Base-by-base conservation (phyloP, 208 protist genomes). In the Crithidia brevicula region DNA sequence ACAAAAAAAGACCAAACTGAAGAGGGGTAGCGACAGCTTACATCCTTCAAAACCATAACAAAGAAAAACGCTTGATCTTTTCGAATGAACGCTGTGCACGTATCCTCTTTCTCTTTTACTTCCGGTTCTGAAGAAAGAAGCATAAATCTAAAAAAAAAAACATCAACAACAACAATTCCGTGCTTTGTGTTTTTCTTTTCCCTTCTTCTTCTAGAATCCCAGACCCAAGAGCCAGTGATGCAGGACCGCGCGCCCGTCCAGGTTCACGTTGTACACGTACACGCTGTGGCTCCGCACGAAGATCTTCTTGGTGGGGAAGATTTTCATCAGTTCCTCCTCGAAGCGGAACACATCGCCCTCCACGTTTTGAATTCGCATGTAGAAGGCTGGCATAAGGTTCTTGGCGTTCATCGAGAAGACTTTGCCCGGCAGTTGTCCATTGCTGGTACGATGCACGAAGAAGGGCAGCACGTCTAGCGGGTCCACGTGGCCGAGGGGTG, bases 321-420 rank as follows among this genome's bases (percentile, higher is more conserved):
- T 91, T 63, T 96, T 96, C 75, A 96, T 79, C 30, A 96, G 72
- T 77, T 96, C 91, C 68, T 96, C 91, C 68, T 94, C 88, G 54
- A 93, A 91, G 34, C 88, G 82, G 54, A 93, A 94, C 2, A 88
- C 9, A 49, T 96, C 86, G 8, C 91, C 91, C 22, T 94, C 88
- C 11, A 96, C 61, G 54, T 80, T 77, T 30, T 79, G 54, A 34
- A 96, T 91, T 4, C 72, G 67, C 63, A 94, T 54, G 43, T 81
- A 83, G 49, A 93, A 93, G 9, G 77, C 79, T 11, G 89, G 91
- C 84, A 94, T 90, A 4, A 92, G 60, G n/a, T 80, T 89, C 34
- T 81, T 81, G 30, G 73, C 56, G 52, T 94, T 25, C 80, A 96
- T 90, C 4, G 86, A 91, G 61, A 86, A 73, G 3, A 94, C 61